Evolutionary conservation across 345 rosid genomes (phyloP), one percentile per base, ranked within the genome.

Genomic region (Lumnitzera littorea): DNA sequence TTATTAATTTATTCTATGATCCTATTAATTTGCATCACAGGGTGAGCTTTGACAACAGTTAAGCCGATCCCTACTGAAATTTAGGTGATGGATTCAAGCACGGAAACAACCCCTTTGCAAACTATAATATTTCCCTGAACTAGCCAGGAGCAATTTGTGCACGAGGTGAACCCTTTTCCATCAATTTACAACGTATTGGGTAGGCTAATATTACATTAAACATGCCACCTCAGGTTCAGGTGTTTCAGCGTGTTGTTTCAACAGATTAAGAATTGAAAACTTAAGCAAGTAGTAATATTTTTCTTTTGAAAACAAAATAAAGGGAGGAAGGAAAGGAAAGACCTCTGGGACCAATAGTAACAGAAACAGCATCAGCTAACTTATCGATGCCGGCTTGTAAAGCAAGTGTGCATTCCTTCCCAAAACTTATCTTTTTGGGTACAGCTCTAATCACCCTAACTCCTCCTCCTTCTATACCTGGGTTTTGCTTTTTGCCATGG

Each of bases 331-430:
- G 29, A 52, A 11, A 13, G 59, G 58, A 41, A 52, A 36, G 48
- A 86, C 90, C 95, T 82, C 76, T 74, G 20, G 95, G 98, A 0
- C 96, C 98, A 49, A 86, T 73, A 62, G 98, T 91, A 65, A 74
- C 76, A 70, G 98, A 83, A 61, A 91, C 96, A 66, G 96, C 91
- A 74, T 87, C 92, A 47, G 96, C 95, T 61, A 91, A 63, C 73
- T 89, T 87, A 76, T 91, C 91, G 20, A 91, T 87, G 53, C 96
- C 98, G 55, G 81, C 83, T 64, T 77, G 96, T 43, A 91, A 66
- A n/a, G 82, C 83, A 46, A 80, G 82, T 62, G 89, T 82, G 71
- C 98, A 76, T 58, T 82, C 79, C 73, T 68, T 79, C 11, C 95
- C 98, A 43, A 72, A 80, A 23, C 77, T 73, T 48, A 89, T 80